Percentiles rank a stretch among this genome's conserved stretches.
phyloP scores from a whole-genome alignment of 75 land plant genomes.

The Picea sitchensis region DNA sequence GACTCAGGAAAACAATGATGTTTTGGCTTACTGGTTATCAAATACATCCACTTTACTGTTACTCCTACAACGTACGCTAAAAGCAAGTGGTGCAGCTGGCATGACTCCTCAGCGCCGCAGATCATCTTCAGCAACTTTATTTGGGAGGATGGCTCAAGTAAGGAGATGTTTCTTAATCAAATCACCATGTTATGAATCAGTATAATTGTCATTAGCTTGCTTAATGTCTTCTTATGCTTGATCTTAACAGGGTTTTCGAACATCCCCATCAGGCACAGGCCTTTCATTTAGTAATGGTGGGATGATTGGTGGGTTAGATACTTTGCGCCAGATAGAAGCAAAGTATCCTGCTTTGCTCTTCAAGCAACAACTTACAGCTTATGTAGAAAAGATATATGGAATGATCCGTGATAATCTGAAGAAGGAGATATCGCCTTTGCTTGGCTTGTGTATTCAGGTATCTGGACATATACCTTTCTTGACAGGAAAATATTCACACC shows the following conservation, averaged over 20 bases:
- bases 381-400: slow-evolving; percentile 94
- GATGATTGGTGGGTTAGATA: slow-evolving; percentile 66
- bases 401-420: slow-evolving; percentile 90
- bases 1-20: slow-evolving; percentile 69
- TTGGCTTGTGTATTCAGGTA: slow-evolving; percentile 91
- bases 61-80: slow-evolving; percentile 67
- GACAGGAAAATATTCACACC: background rate
- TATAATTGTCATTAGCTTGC: background rate
- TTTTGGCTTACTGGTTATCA: slow-evolving; percentile 68
- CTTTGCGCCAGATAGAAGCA: slow-evolving; percentile 83
- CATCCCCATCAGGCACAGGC: slow-evolving; percentile 72
- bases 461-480: background rate
- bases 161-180: background rate
- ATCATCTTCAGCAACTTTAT: slow-evolving; percentile 59
- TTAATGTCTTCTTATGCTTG: background rate
- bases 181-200: background rate
- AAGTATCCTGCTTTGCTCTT: slow-evolving; percentile 94
- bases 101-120: slow-evolving; percentile 77
- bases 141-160: slow-evolving; percentile 89
- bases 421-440: slow-evolving; percentile 90
- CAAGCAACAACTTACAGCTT: slow-evolving; percentile 96
- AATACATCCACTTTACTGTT: slow-evolving; percentile 69
- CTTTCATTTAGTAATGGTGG: slow-evolving; percentile 70
- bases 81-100: slow-evolving; percentile 79
- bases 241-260: slow-evolving; percentile 61